Evolutionary conservation across 2,329 filamentous ascomycete species (phyloP), one percentile per base, ranked within the genome.

Genomic region (Phaeosphaeria sp.): DNA sequence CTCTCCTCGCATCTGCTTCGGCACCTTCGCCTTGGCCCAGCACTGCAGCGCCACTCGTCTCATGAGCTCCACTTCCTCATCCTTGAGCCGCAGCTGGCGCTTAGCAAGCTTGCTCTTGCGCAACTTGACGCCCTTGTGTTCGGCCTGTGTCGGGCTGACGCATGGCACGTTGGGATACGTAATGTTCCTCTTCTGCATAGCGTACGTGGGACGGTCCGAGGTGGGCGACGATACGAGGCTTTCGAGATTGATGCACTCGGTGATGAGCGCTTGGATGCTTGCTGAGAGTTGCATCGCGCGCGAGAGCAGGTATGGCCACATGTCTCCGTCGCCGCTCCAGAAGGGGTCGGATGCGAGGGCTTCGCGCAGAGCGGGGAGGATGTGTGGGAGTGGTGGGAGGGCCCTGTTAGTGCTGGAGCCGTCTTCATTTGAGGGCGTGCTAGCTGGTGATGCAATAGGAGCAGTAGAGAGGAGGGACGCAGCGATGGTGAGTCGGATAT

Each of bases 401-500:
- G 65, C 49, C 33, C 60, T 27, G 3, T 47, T 25, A 9, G 58
- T 47, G 3, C 56, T 30, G 9, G 58, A 46, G 3, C 56, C 55
- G 48, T 67, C 69, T 8, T 49, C 33, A 11, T 59, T 50, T 9
- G 62, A 55, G 6, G 64, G 57, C 1, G 66, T 65, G 47, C 60
- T 63, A 8, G 56, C 24, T 3, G 57, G 58, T 18, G 55, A 48
- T 18, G 57, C 57, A 33, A 59, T 58, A 17, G 56, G 61, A 43
- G 54, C 64, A 51, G 77, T 77, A 52, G 80, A 81, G 7, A 83
- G 76, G 24, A 81, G 74, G 36, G 79, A 80, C 6, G 81, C 80
- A n/a, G 81, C 78, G 56, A 82, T 78, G 9, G 79, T 78, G 22
- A 82, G 66, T 49, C 81, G 76, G 53, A 83, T 77, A 27, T 80